Conservation (phyloP, 192 early-diverging fungal genomes). For the Backusella parvicylindrica region DNA sequence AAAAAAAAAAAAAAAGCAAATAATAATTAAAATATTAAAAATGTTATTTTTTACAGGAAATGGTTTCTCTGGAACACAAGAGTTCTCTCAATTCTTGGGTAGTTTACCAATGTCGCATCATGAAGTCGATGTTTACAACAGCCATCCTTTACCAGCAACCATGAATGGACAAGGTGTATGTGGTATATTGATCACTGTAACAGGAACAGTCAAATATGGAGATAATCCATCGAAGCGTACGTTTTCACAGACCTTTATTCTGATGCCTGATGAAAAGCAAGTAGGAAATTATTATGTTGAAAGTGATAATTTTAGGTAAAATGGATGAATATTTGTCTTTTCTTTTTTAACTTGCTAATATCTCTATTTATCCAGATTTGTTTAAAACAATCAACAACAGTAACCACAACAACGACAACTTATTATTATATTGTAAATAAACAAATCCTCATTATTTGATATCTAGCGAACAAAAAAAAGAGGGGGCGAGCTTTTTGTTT, state of each 20-base stretch:
- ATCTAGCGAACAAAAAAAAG: neutral
- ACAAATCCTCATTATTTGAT: neutral
- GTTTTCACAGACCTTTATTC: slow-evolving; percentile 48
- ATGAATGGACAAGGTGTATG: slow-evolving; percentile 34
- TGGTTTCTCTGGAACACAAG: slow-evolving; percentile 39
- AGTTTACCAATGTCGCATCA: slow-evolving; percentile 40
- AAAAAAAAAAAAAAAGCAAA: neutral
- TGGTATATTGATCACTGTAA: slow-evolving; percentile 44
- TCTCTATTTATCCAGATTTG: neutral
- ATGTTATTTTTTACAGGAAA: slow-evolving; percentile 40
- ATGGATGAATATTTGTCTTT: too few relatives aligned
- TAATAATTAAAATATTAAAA: too few relatives aligned
- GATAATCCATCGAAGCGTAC: slow-evolving; percentile 31
- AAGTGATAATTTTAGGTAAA: slow-evolving; percentile 46
- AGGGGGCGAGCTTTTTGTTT: too few relatives aligned
- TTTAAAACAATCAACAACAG: neutral
- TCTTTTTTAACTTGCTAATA: neutral
- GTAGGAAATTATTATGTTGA: slow-evolving; percentile 47
- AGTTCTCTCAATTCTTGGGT: slow-evolving; percentile 42
- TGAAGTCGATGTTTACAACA: slow-evolving; percentile 40
- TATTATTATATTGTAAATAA: neutral
- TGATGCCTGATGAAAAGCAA: slow-evolving; percentile 41
- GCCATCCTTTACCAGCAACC: slow-evolving; percentile 42
- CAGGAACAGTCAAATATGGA: slow-evolving; percentile 46
- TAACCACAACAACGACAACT: neutral